Evolutionary conservation across 768 basidiomycete species (phyloP).

Genomic region (Zangia roseola): DNA sequence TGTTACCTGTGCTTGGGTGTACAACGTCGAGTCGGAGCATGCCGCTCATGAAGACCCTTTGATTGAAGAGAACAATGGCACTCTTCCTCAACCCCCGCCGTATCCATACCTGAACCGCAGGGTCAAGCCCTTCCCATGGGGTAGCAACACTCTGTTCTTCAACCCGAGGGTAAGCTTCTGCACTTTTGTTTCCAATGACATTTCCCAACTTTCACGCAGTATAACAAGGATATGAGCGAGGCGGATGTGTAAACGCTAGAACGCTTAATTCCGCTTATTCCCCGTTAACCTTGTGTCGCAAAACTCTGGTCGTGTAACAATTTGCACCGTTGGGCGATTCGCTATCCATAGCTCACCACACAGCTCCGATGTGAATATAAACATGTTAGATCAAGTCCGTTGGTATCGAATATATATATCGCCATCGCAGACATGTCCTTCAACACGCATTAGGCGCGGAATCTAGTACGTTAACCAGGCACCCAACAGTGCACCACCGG

Average conservation of each 20-base stretch:
- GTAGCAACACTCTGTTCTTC: slow-evolving; percentile 79
- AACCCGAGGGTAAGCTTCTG: slow-evolving; percentile 60
- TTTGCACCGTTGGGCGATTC: neutral
- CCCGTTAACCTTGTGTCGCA: neutral
- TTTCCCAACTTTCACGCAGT: slow-evolving; percentile 35
- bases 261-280: neutral
- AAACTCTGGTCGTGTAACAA: neutral
- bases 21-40: slow-evolving; percentile 60
- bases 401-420: neutral
- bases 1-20: slow-evolving; percentile 42
- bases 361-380: neutral
- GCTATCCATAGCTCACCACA: neutral
- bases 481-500: slow-evolving; percentile 36
- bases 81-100: slow-evolving; percentile 65
- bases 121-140: slow-evolving; percentile 84
- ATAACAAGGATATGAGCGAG: slow-evolving; percentile 61
- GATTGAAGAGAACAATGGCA: slow-evolving; percentile 69
- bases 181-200: neutral
- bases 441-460: no score
- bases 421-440: no score
- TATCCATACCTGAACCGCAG: slow-evolving; percentile 79
- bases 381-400: neutral
- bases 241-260: slow-evolving; percentile 20
- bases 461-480: slow-evolving; percentile 39
- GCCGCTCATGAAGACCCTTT: slow-evolving; percentile 68